Base-by-base conservation (phyloP, 768 basidiomycete species). In the Lactarius indigo region DNA sequence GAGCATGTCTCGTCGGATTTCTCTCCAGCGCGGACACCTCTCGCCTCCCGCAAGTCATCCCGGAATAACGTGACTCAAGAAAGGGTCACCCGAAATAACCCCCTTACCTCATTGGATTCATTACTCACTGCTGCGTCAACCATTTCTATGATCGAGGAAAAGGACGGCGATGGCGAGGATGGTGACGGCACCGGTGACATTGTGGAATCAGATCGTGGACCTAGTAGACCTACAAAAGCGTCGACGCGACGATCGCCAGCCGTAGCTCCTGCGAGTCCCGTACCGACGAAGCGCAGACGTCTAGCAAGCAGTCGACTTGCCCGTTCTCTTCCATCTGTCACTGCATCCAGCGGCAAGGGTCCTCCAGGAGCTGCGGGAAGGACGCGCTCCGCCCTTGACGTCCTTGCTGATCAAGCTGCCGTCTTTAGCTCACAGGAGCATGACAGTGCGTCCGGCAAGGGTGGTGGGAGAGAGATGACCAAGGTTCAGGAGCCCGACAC, bases 381-480 rank as follows among this genome's bases (percentile, higher is more conserved):
- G 35, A 60, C 55, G 33, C 63, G 65, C 13, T 65, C 67, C 28
- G 89, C 86, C 8, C 76, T 91, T 71, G 88, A 91, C 71, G 88
- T 91, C 9, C 77, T 91, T 39, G 90, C 89, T 1, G 88, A 90
- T 69, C 88, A 90, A 73, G 88, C 90, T 3, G 86, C 86, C 23
- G 70, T 64, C 20, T 70, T 83, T 74, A 75, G 78, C 74, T 73
- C 80, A 70, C 68, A 79, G 72, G 73, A 79, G 68, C 72, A 63
- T 20, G 70, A 63, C 8, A 42, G 33, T 47, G 61, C 37, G n/a
- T 58, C 69, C 17, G 41, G 54, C 30, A 69, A 70, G 64, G 66
- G 52, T 68, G 72, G 37, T 61, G 64, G 17, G 59, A 70, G 59
- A 64, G 70, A 17, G 47, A 61, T 69, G 50, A 61, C 50, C 41